phyloP scores from a whole-genome alignment of 2,329 filamentous ascomycete genomes.

The Septoria linicola region DNA sequence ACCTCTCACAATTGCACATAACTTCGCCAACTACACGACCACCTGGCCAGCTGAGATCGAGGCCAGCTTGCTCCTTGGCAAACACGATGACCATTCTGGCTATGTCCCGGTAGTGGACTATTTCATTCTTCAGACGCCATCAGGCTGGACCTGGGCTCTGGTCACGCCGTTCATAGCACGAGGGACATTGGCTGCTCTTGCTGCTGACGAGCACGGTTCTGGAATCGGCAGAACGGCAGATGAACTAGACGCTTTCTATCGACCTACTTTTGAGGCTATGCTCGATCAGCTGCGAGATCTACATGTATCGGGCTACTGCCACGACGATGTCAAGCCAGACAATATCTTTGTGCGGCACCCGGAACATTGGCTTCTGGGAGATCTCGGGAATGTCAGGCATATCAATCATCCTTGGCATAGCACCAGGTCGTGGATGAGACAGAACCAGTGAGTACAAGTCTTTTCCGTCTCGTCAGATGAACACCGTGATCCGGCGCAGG shows the following conservation, averaged over 20 bases:
- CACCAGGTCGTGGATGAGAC: slow-evolving; percentile 18
- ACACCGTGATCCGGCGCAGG: too few relatives aligned
- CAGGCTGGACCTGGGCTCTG: slow-evolving; percentile 20
- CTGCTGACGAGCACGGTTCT: slow-evolving; percentile 2
- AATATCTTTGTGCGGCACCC: slow-evolving; percentile 37
- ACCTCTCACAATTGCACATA: slow-evolving; percentile 1
- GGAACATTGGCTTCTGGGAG: slow-evolving; percentile 37
- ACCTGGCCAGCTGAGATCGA: slow-evolving; percentile 28
- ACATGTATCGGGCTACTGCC: slow-evolving; percentile 38
- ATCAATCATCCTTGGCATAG: slow-evolving; percentile 31
- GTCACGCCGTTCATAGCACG: slow-evolving; percentile 19
- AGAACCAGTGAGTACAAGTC: slow-evolving; percentile 18
- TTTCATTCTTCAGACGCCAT: slow-evolving; percentile 18
- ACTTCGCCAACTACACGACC: slow-evolving; percentile 12
- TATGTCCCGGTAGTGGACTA: slow-evolving; percentile 24
- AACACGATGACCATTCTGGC: not conserved
- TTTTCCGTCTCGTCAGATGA: too few relatives aligned
- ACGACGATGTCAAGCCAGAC: slow-evolving; percentile 41
- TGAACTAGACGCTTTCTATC: slow-evolving; percentile 33
- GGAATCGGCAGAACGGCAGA: not conserved
- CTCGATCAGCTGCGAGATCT: slow-evolving; percentile 31
- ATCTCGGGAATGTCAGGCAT: slow-evolving; percentile 40
- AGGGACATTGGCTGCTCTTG: slow-evolving; percentile 21
- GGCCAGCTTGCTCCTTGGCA: slow-evolving; percentile 16
- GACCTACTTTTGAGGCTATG: slow-evolving; percentile 34